Evolutionary conservation across 1,284 basidiomycete species (phyloP).

Genomic region (Rhodotorula sp.): DNA sequence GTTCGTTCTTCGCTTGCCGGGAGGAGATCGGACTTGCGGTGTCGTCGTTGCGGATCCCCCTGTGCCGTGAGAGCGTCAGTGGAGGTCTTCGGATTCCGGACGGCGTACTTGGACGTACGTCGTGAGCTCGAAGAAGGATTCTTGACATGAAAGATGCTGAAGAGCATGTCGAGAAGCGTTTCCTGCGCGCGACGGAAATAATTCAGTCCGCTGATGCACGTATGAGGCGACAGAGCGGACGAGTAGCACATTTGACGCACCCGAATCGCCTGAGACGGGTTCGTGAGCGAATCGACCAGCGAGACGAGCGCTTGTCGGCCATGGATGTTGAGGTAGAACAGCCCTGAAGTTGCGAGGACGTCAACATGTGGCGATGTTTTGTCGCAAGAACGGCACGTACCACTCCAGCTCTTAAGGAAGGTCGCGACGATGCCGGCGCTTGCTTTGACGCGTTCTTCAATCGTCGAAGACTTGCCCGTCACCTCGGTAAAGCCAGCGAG

Average conservation of each 20-base stretch:
- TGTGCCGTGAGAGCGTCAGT: background rate
- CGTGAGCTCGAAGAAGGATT: conserved; percentile 79
- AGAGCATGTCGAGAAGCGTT: conserved; percentile 88
- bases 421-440: conserved; percentile 75
- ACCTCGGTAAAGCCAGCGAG: conserved; percentile 85
- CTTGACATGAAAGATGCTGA: conserved; percentile 87
- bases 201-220: background rate
- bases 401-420: conserved; percentile 89
- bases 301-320: conserved; percentile 80
- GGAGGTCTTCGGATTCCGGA: too few species aligned
- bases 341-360: conserved; percentile 55
- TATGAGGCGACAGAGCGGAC: too few species aligned
- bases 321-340: conserved; percentile 92
- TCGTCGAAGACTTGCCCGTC: conserved; percentile 74
- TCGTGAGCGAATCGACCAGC: conserved; percentile 78
- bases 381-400: conserved; percentile 55
- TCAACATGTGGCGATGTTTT: background rate
- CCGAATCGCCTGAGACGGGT: conserved; percentile 81
- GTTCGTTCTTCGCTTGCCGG: conserved; percentile 60
- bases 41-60: too few species aligned
- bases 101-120: conserved; percentile 59
- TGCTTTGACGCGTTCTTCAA: conserved; percentile 69
- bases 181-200: conserved; percentile 58
- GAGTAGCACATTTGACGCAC: too few species aligned
- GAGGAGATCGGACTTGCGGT: background rate